Evolutionary conservation across 768 basidiomycete species (phyloP).

Genomic region (Agaricus subrufescens): DNA sequence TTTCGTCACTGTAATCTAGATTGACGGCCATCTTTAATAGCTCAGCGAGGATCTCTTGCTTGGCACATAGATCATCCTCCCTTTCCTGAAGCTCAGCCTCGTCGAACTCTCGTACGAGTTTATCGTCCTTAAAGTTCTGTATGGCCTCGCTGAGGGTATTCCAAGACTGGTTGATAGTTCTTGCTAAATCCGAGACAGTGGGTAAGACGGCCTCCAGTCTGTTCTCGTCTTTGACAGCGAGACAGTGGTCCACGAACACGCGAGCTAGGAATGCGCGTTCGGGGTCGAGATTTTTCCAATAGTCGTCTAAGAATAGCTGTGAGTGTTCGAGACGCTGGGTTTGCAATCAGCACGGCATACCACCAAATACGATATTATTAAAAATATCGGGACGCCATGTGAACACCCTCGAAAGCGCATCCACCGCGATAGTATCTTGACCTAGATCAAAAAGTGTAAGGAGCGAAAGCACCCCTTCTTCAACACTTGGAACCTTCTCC

Average conservation of each 20-base stretch:
- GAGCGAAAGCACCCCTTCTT: slow-evolving; percentile 42
- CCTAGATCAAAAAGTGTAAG: slow-evolving; percentile 56
- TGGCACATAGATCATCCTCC: slow-evolving; percentile 46
- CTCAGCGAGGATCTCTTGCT: slow-evolving; percentile 73
- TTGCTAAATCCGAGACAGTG: slow-evolving; percentile 80
- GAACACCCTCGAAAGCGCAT: slow-evolving; percentile 73
- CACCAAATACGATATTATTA: slow-evolving; percentile 62
- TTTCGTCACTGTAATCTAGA: slow-evolving; percentile 90
- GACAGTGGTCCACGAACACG: slow-evolving; percentile 78
- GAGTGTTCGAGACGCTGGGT: background rate
- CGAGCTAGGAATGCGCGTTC: slow-evolving; percentile 80
- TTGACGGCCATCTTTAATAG: slow-evolving; percentile 74
- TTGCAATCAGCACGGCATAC: slow-evolving; percentile 32
- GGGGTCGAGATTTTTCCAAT: slow-evolving; percentile 66
- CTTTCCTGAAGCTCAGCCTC: slow-evolving; percentile 32
- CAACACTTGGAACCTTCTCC: slow-evolving; percentile 13
- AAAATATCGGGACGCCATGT: slow-evolving; percentile 59
- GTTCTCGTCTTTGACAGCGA: slow-evolving; percentile 49
- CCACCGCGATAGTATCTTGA: slow-evolving; percentile 59
- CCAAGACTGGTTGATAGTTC: slow-evolving; percentile 65
- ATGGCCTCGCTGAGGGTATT: slow-evolving; percentile 38
- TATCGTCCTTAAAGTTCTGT: slow-evolving; percentile 19
- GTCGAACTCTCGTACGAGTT: slow-evolving; percentile 17
- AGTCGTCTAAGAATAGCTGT: slow-evolving; percentile 44
- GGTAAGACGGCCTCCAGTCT: slow-evolving; percentile 72